Evolutionary conservation across 2,329 filamentous ascomycete genomes (phyloP).

Genomic region (Microcyclosporella mali): DNA sequence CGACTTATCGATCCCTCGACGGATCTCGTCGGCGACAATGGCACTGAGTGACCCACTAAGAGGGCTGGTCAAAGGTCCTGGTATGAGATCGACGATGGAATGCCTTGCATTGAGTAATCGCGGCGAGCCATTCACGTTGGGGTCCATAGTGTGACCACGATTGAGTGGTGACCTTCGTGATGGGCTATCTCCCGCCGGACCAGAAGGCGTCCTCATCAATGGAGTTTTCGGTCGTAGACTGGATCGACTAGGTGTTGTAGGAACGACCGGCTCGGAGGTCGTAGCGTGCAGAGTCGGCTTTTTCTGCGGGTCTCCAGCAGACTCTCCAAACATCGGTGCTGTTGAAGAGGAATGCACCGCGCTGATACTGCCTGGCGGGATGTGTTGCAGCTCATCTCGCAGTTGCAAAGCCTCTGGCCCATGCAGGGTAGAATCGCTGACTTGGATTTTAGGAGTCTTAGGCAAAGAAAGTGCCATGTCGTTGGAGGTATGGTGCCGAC

Average conservation of each 20-base stretch:
- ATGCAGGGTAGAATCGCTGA: slow-evolving; percentile 3
- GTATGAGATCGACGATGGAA: slow-evolving; percentile 51
- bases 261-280: slow-evolving; percentile 29
- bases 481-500: slow-evolving; percentile 12
- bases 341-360: slow-evolving; percentile 27
- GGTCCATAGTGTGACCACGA: slow-evolving; percentile 15
- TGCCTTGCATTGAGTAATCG: slow-evolving; percentile 39
- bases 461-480: slow-evolving; percentile 3
- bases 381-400: slow-evolving; percentile 8
- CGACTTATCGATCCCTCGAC: slow-evolving; percentile 44
- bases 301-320: slow-evolving; percentile 14
- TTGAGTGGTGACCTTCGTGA: slow-evolving; percentile 1
- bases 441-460: slow-evolving; percentile 5
- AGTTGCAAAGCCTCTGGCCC: slow-evolving; percentile 10
- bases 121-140: slow-evolving; percentile 31
- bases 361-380: slow-evolving; percentile 21
- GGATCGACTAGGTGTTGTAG: slow-evolving; percentile 17
- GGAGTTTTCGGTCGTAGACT: slow-evolving; percentile 22
- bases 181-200: slow-evolving; percentile 5
- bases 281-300: slow-evolving; percentile 32
- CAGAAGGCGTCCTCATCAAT: slow-evolving; percentile 18
- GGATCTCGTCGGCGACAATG: slow-evolving; percentile 59
- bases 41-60: slow-evolving; percentile 56
- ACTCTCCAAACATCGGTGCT: slow-evolving; percentile 14
- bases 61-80: slow-evolving; percentile 55